phyloP scores from a whole-genome alignment of 1,284 basidiomycete species.

The Cutaneotrichosporon arboriforme region DNA sequence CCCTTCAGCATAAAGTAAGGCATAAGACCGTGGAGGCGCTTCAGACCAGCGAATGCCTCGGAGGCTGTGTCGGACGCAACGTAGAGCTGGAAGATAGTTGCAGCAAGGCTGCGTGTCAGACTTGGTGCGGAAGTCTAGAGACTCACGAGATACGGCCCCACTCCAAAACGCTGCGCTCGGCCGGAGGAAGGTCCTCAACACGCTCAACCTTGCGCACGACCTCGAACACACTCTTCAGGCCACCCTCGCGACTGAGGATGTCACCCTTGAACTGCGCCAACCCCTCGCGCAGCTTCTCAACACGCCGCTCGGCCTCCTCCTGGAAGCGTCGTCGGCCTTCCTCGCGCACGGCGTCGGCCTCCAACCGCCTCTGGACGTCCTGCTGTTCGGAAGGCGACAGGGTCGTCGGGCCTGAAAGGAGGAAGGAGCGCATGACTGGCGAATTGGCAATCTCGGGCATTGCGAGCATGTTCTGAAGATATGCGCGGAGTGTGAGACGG shows the following conservation, averaged over 20 bases:
- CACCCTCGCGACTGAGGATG: conserved; percentile 80
- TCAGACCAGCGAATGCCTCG: conserved; percentile 78
- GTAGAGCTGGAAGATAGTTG: conserved; percentile 91
- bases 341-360: conserved; percentile 83
- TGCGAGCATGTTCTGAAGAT: conserved; percentile 74
- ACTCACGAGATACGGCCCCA: conserved; percentile 92
- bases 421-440: conserved; percentile 77
- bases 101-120: conserved; percentile 62
- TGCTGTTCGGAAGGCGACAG: conserved; percentile 69
- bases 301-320: conserved; percentile 75
- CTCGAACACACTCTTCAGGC: conserved; percentile 77
- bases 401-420: conserved; percentile 69
- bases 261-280: conserved; percentile 87
- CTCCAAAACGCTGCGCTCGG: conserved; percentile 84
- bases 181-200: conserved; percentile 71
- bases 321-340: conserved; percentile 82
- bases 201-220: conserved; percentile 77
- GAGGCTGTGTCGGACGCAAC: conserved; percentile 90
- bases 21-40: conserved; percentile 92
- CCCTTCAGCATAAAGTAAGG: conserved; percentile 95
- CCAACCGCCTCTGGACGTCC: conserved; percentile 73
- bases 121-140: neutral
- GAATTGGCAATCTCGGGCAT: conserved; percentile 72
- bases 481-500: conserved; percentile 85
- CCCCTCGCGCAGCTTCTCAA: conserved; percentile 78